Evolutionary conservation across 2,329 filamentous ascomycete genomes (phyloP).

Genomic region (Amauroascus niger): DNA sequence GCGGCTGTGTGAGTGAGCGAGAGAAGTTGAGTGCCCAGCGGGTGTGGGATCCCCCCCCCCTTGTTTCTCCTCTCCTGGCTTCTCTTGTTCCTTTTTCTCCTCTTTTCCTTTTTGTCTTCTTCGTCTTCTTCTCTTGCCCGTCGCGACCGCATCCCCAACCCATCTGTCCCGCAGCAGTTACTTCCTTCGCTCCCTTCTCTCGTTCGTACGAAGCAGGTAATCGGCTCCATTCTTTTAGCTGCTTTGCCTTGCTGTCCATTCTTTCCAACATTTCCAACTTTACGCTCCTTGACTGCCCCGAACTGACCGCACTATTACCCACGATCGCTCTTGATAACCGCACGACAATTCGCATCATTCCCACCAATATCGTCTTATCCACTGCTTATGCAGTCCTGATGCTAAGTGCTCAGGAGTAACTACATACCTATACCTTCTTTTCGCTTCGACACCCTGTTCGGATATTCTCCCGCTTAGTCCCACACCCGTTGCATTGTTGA

Average conservation of each 20-base stretch:
- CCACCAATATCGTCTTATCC: neutral
- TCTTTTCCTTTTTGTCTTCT: constrained; percentile 12
- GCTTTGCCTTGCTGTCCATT: constrained; percentile 43
- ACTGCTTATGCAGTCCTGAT: neutral
- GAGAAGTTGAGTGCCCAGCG: too few species aligned
- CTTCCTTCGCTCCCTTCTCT: constrained; percentile 21
- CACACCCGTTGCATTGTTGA: neutral
- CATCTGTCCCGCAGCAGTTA: constrained; percentile 15
- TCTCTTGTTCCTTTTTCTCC: too few species aligned
- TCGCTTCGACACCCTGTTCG: neutral
- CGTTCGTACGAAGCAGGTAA: constrained; percentile 33
- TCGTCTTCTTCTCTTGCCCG: constrained; percentile 1
- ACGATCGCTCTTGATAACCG: neutral
- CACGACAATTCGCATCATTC: neutral
- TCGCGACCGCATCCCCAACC: constrained; percentile 8
- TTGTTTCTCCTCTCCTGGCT: constrained; percentile 10
- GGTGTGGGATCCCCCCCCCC: too few species aligned
- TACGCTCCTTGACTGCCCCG: constrained; percentile 3
- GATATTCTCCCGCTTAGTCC: neutral
- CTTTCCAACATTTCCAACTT: constrained; percentile 25
- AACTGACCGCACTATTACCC: neutral
- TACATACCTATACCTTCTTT: too few species aligned
- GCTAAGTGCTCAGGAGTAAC: neutral
- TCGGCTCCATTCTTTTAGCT: constrained; percentile 59
- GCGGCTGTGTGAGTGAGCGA: neutral